These are phyloP conservation scores for Podosphaera xanthii DNA, from an alignment of 2,329 filamentous ascomycete genomes.

Conservation along the genomic window DNA sequence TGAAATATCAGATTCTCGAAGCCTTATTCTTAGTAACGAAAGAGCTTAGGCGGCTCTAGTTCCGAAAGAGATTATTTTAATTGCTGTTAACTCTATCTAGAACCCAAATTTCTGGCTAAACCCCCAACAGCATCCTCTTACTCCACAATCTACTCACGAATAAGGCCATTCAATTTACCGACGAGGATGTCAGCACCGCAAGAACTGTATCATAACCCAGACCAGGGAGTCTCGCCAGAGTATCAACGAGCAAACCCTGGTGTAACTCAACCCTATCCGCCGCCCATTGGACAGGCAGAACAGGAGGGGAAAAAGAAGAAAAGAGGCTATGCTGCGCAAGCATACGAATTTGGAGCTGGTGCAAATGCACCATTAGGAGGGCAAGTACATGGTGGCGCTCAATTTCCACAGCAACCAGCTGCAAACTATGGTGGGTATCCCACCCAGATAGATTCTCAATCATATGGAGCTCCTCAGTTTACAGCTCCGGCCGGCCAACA, in stretches of 20 bases:
- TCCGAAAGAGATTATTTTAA: too few relatives aligned
- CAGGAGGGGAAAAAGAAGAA: constrained; percentile 58
- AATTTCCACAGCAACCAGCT: constrained; percentile 20
- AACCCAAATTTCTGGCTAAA: too few relatives aligned
- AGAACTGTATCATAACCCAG: constrained; percentile 22
- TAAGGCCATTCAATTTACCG: too few relatives aligned
- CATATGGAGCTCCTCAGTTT: constrained; percentile 14
- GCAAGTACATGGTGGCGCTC: constrained; percentile 32
- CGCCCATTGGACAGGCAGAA: constrained; percentile 15
- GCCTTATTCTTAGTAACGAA: too few relatives aligned
- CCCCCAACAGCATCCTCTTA: too few relatives aligned
- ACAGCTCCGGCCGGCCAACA: constrained; percentile 13
- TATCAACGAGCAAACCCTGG: constrained; percentile 20
- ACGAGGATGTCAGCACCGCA: constrained; percentile 25
- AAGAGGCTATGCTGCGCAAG: constrained; percentile 79
- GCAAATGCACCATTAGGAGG: constrained; percentile 55
- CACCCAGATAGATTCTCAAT: constrained; percentile 10
- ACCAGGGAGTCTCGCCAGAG: constrained; percentile 23
- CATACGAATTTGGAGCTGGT: constrained; percentile 77
- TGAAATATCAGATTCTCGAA: too few relatives aligned
- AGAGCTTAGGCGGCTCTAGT: too few relatives aligned
- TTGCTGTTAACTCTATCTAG: too few relatives aligned
- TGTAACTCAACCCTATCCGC: constrained; percentile 8
- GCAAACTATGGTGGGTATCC: constrained; percentile 18
- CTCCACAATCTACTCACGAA: too few relatives aligned